Percentiles rank a stretch among this genome's conserved stretches.
Conservation (phyloP, 2,329 filamentous ascomycete species). For the Diaporthe nobilis region DNA sequence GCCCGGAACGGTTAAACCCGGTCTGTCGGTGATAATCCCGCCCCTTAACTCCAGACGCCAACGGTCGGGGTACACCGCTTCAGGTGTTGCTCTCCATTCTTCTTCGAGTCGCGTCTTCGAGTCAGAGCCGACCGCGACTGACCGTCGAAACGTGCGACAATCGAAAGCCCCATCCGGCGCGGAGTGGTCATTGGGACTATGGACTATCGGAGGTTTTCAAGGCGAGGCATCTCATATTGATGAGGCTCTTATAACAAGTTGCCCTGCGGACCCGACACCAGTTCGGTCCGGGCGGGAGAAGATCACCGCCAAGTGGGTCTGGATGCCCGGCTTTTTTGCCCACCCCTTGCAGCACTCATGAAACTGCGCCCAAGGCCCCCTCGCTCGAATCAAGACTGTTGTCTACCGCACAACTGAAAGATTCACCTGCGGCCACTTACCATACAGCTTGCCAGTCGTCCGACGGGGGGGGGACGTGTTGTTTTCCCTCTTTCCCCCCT, state of each 20-base stretch:
- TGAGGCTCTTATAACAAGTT: slow-evolving; percentile 30
- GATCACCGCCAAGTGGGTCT: slow-evolving; percentile 33
- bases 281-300: slow-evolving; percentile 25
- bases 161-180: neutral
- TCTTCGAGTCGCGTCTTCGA: slow-evolving; percentile 12
- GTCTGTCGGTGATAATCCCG: slow-evolving; percentile 18
- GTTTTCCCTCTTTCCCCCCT: neutral
- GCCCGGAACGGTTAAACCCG: slow-evolving; percentile 17
- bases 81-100: neutral
- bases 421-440: neutral
- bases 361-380: slow-evolving; percentile 10
- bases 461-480: neutral
- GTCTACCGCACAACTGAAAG: neutral
- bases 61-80: slow-evolving; percentile 15
- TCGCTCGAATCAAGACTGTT: neutral
- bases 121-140: slow-evolving; percentile 15
- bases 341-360: slow-evolving; percentile 32
- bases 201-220: slow-evolving; percentile 11
- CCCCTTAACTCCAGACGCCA: slow-evolving; percentile 32
- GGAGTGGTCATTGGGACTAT: neutral
- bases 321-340: neutral
- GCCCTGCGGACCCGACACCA: slow-evolving; percentile 23
- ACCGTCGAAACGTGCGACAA: slow-evolving; percentile 7
- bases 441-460: neutral
- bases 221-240: slow-evolving; percentile 33